Evolutionary conservation across 495 filamentous ascomycete genomes (phyloP), one percentile per base, ranked within the genome.

Genomic region (Cercophora sp.): DNA sequence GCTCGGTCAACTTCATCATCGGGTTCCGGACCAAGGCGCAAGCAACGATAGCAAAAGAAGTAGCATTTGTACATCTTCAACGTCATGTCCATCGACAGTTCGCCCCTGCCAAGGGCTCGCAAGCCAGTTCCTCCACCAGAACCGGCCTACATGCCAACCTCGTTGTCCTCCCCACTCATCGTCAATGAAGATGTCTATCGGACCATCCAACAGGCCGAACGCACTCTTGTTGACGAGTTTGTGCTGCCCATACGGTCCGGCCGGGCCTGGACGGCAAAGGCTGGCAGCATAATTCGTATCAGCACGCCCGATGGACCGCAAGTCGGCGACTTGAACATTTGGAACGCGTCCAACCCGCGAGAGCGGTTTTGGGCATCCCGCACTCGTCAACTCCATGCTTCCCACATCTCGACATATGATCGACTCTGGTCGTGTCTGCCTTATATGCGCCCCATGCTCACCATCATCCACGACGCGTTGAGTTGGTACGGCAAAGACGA

Each of bases 311-410:
- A 85, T 37, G 88, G 88, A 0, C 83, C 88, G 0, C 87, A 90
- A 61, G 86, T 89, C 0, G 88, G 87, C 25, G 88, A 93, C 58
- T 73, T 93, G 20, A 93, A 93, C 62, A 79, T 91, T 58, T 93
- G 84, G 84, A 86, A 85, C 41, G 74, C 74, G 27, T 73, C 85
- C 49, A 89, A 91, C 60, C 87, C 87, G 0, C 78, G 85, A 10
- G 87, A 91, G 64, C 77, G 79, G 23, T 85, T 93, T 67, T 93
- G 88, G 88, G 88, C 88, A 2, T 73, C 80, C 1, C 79, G 88
- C 35, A 93, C 88, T 4, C 77, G 83, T 44, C 88, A 93, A 60
- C 79, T 93, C 19, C 84, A 93, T 43, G 77, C 81, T 24, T 83
- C 83, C 1, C 88, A 93, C 57, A 78, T 91, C 16, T 79, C 77